phyloP scores from a whole-genome alignment of 805 yeast genomes.

The Candida krabiensis region DNA sequence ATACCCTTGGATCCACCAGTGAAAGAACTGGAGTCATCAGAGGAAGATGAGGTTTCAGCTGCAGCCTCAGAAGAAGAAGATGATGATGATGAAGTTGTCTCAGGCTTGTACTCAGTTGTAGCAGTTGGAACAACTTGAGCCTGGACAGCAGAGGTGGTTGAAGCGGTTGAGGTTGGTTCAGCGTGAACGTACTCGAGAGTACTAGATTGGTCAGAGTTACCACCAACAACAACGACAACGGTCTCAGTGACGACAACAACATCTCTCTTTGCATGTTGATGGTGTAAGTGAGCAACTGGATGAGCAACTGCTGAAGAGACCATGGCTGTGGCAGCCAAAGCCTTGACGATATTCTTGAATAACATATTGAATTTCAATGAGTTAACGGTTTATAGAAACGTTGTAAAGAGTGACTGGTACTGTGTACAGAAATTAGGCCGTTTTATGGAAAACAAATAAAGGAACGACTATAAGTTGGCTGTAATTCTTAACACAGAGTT shows the following conservation, averaged over 20 bases:
- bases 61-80: slow-evolving; percentile 35
- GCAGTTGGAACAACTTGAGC: slow-evolving; percentile 31
- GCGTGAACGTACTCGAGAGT: slow-evolving; percentile 34
- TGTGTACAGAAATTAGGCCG: slow-evolving; percentile 5
- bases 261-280: slow-evolving; percentile 55
- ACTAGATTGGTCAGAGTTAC: slow-evolving; percentile 31
- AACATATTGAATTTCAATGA: slow-evolving; percentile 24
- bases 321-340: slow-evolving; percentile 46
- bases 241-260: slow-evolving; percentile 50
- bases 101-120: slow-evolving; percentile 23
- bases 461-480: slow-evolving; percentile 24
- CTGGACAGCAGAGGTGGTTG: slow-evolving; percentile 22
- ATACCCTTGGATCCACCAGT: slow-evolving; percentile 64
- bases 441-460: slow-evolving; percentile 9
- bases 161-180: slow-evolving; percentile 22
- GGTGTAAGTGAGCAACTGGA: slow-evolving; percentile 63
- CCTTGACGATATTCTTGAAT: slow-evolving; percentile 39
- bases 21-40: slow-evolving; percentile 34
- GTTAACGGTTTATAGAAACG: slow-evolving; percentile 8
- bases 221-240: slow-evolving; percentile 48
- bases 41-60: slow-evolving; percentile 33
- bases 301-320: slow-evolving; percentile 54
- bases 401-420: slow-evolving; percentile 15
- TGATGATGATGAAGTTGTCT: slow-evolving; percentile 24
- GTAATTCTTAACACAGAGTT: no score